Evolutionary conservation across 192 early-diverging fungal genomes (phyloP), one percentile per base, ranked within the genome.

Genomic region (Funneliformis mosseae): DNA sequence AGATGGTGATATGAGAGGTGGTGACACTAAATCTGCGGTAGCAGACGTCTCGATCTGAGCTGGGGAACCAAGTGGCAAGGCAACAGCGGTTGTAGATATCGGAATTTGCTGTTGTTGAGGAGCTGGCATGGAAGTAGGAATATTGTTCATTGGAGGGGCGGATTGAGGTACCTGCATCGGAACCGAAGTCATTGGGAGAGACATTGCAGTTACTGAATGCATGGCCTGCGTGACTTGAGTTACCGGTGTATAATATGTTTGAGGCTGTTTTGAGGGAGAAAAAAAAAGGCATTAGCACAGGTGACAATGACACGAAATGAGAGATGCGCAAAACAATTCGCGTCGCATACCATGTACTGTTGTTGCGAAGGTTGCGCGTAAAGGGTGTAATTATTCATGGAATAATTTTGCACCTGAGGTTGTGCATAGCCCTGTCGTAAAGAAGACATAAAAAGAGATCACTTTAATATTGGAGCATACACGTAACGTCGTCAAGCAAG

Each of bases 1-100:
- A 45, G 81, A 63, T 16, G 81, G 64, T 69, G 81, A 69, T 67
- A 77, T 46, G 16, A 81, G 23, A 48, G 75, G 76, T 9, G 81
- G 50, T 50, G 74, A 78, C 6, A 77, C 27, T 33, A 77, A 10
- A 23, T 79, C 78, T 60, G 28, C 45, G 11, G 38, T 59, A 68
- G 27, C 46, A n/a, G 77, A 39, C 25, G 75, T 41, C 3, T 77
- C 75, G 21, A 63, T 61, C 42, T 63, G 27, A 14, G 38, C 14
- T 14, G 75, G 18, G 38, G 73, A 74, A 42, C 8, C 14, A 25
- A 23, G 75, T 43, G 39, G n/a, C 33, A 28, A 18, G 39, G 74
- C 1, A 10, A 59, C 21, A 38, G 23, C 14, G 2, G 55, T 27
- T 9, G 74, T 70, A 28, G 72, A 18, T 43, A 71, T 71, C 3